Conservation (phyloP, 208 protist genomes). For the Crithidia sp. region DNA sequence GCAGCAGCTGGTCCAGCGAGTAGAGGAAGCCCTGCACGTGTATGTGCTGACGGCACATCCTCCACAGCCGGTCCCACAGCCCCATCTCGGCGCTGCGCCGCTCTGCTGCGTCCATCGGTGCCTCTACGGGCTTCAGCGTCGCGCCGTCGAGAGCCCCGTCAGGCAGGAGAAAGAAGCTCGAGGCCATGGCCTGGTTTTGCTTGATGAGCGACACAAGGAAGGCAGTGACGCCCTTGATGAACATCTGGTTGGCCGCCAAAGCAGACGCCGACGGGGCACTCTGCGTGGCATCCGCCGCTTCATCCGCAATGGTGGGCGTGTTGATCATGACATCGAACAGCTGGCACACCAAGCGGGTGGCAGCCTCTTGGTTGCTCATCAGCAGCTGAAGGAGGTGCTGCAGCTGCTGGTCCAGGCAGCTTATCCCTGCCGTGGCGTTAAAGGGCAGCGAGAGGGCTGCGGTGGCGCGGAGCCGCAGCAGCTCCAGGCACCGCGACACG, state of each 20-base stretch:
- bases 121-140: slow-evolving; percentile 46
- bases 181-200: slow-evolving; percentile 28
- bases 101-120: slow-evolving; percentile 41
- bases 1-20: slow-evolving; percentile 34
- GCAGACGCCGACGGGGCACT: background rate
- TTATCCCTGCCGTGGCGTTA: slow-evolving; percentile 34
- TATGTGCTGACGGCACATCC: slow-evolving; percentile 28
- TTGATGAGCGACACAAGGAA: slow-evolving; percentile 36
- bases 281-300: background rate
- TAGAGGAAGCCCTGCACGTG: slow-evolving; percentile 29
- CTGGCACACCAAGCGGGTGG: slow-evolving; percentile 26
- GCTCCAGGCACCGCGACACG: slow-evolving; percentile 28
- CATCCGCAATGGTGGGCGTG: slow-evolving; percentile 24
- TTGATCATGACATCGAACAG: slow-evolving; percentile 35
- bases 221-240: slow-evolving; percentile 34
- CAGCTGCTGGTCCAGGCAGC: slow-evolving; percentile 38
- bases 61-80: slow-evolving; percentile 35
- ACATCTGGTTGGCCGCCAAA: slow-evolving; percentile 29
- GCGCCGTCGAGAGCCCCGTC: slow-evolving; percentile 34
- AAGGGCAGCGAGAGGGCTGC: slow-evolving; percentile 31
- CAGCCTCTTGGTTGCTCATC: slow-evolving; percentile 13
- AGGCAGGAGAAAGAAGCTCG: slow-evolving; percentile 50
- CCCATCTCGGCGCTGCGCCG: slow-evolving; percentile 24
- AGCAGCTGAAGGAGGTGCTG: slow-evolving; percentile 37
- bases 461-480: slow-evolving; percentile 29